Evolutionary conservation across 768 basidiomycete genomes (phyloP), one percentile per base, ranked within the genome.

Genomic region (Rubroboletus satanas): DNA sequence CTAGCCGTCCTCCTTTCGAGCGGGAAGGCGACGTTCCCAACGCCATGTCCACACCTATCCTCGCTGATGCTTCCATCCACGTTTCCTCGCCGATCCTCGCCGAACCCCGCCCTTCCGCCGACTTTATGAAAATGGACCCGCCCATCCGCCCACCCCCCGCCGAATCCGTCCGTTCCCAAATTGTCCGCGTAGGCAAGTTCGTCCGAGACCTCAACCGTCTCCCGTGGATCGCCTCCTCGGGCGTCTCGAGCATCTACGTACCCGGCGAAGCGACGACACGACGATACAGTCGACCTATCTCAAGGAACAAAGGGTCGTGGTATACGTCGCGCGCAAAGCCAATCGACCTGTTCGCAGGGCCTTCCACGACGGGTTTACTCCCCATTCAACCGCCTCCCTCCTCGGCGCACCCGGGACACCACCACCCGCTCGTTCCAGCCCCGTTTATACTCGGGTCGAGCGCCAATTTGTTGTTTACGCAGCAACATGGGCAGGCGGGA

Each of bases 81-180:
- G 43, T 66, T 9, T 66, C 66, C 10, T 74, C 72, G n/a, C 78
- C 77, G 0, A 56, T 76, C 31, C 67, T 74, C 37, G 73, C 73
- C 7, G 73, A 78, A 38, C 77, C 76, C 6, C 71, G 68, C 17
- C 75, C 70, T 12, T 76, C 73, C 3, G 67, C 78, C 0, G 78
- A 80, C 55, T 81, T 80, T 58, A 77, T 73, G 28, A 79, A 78
- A 57, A 79, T 82, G 78, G 71, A 73, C 8, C 70, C 74, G 3
- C 72, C 73, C 2, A 68, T 75, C 18, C 74, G 75, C 8, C 71
- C 74, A 4, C 70, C 65, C 0, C 72, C 77, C 0, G 66, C 71
- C 9, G 68, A 71, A 42, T 72, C 70, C 12, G 60, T 71, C 29
- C 60, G 66, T 17, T 71, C 56, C 62, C 77, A 78, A 43, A 45